These are phyloP conservation scores for Hysterium pulicare DNA, from an alignment of 2,329 filamentous ascomycete genomes.

Conservation along the genomic window DNA sequence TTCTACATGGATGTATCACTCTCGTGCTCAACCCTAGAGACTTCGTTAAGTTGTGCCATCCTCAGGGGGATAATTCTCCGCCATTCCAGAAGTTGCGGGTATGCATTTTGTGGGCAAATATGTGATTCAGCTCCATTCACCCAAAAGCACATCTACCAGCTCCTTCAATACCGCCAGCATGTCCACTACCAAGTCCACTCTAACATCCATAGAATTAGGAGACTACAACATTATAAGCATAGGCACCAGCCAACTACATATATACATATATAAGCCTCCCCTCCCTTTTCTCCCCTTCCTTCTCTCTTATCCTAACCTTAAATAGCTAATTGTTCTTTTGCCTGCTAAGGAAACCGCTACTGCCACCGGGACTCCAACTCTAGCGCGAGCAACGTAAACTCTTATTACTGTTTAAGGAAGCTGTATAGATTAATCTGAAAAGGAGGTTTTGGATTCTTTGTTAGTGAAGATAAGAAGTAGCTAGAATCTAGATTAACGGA, in stretches of 20 bases:
- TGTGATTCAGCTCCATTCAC: no score
- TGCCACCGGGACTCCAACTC: conserved; percentile 38
- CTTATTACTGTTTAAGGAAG: conserved; percentile 41
- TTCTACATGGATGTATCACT: no score
- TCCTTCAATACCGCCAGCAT: conserved; percentile 56
- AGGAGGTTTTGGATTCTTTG: no score
- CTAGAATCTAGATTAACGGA: no score
- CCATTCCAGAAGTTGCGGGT: conserved; percentile 69
- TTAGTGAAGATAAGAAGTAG: no score
- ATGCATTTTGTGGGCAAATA: no score
- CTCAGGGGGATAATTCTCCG: conserved; percentile 66
- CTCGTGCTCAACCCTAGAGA: neutral
- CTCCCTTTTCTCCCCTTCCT: neutral
- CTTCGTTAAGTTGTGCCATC: conserved; percentile 49
- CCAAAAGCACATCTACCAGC: no score
- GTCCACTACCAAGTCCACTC: conserved; percentile 46
- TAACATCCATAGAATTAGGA: conserved; percentile 3
- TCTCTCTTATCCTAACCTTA: neutral
- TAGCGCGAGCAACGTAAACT: conserved; percentile 32
- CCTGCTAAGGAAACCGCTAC: conserved; percentile 37
- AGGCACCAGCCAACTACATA: conserved; percentile 44
- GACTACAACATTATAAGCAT: conserved; percentile 39
- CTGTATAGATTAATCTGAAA: no score
- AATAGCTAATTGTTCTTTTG: neutral
- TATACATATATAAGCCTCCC: conserved; percentile 18